Conservation (phyloP, 169 alveolate species). For the Theileria sp. region DNA sequence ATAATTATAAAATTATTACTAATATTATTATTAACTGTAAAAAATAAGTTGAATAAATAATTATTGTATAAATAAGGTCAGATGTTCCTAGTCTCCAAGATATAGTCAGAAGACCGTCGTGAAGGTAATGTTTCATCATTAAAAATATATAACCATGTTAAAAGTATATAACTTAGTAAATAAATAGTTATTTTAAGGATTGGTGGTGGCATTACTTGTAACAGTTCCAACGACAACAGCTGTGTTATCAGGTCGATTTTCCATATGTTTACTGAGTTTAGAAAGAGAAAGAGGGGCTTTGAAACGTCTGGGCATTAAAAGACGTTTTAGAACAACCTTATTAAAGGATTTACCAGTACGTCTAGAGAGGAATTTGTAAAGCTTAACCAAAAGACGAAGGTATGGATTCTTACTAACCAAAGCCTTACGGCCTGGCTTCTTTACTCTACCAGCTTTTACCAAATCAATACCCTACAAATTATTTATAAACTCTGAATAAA, state of each 20-base stretch:
- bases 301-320: constrained; percentile 88
- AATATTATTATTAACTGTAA: background rate
- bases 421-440: constrained; percentile 85
- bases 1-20: background rate
- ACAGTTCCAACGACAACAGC: constrained; percentile 96
- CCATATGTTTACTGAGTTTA: constrained; percentile 87
- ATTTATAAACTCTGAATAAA: constrained; percentile 11
- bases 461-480: constrained; percentile 84
- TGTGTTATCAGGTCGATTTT: constrained; percentile 83
- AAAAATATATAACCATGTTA: background rate
- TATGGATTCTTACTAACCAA: constrained; percentile 87
- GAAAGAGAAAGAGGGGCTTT: constrained; percentile 93
- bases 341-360: constrained; percentile 91
- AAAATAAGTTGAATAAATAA: background rate
- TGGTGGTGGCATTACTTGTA: constrained; percentile 78
- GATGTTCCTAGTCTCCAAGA: constrained; percentile 76
- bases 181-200: background rate
- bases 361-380: constrained; percentile 89
- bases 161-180: background rate
- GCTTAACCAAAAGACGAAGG: constrained; percentile 81
- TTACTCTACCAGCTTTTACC: constrained; percentile 87
- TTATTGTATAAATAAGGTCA: constrained; percentile 4
- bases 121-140: constrained; percentile 78
- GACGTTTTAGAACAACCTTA: constrained; percentile 88
- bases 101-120: constrained; percentile 84